Percentiles rank a stretch among this genome's conserved stretches.
Evolutionary conservation across 495 filamentous ascomycete species (phyloP).

Genomic region (Talaromyces thailandensis): DNA sequence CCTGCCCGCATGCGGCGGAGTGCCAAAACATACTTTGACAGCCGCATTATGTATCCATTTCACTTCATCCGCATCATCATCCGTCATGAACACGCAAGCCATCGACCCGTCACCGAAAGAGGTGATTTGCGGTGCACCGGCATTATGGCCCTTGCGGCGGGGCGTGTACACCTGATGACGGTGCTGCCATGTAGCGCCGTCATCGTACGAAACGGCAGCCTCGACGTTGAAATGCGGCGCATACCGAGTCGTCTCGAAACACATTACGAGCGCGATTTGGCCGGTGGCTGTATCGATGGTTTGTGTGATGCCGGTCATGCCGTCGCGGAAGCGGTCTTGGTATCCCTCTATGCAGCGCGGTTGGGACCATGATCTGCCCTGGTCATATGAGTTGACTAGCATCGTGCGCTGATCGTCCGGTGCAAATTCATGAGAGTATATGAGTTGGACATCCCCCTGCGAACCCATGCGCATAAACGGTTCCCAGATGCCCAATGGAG

Average conservation of each 20-base stretch:
- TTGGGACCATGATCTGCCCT: slow-evolving; percentile 40
- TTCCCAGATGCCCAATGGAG: slow-evolving; percentile 49
- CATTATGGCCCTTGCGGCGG: slow-evolving; percentile 31
- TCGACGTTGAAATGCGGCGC: slow-evolving; percentile 43
- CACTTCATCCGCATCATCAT: slow-evolving; percentile 38
- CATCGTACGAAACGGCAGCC: slow-evolving; percentile 47
- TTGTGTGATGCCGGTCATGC: slow-evolving; percentile 49
- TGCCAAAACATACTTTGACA: slow-evolving; percentile 31
- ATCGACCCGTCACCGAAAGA: slow-evolving; percentile 47
- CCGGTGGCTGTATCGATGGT: slow-evolving; percentile 28
- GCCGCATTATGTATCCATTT: slow-evolving; percentile 31
- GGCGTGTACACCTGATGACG: slow-evolving; percentile 43
- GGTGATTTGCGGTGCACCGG: slow-evolving; percentile 51
- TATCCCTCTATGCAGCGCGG: slow-evolving; percentile 39
- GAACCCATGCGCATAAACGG: slow-evolving; percentile 46
- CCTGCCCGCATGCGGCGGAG: slow-evolving; percentile 24
- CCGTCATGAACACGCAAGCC: slow-evolving; percentile 52
- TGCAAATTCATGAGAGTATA: slow-evolving; percentile 47
- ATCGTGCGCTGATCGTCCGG: slow-evolving; percentile 53
- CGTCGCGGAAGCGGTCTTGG: slow-evolving; percentile 40
- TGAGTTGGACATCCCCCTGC: slow-evolving; percentile 45
- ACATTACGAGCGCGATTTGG: slow-evolving; percentile 41
- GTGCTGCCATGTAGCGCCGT: slow-evolving; percentile 43
- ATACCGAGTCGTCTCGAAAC: slow-evolving; percentile 47
- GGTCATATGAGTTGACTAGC: slow-evolving; percentile 44